A percentile compares a stretch with the other conserved stretches of the same genome.
These are phyloP conservation scores for Viola pubescens DNA, from an alignment of 441 rosid genomes.

Conservation along the genomic window DNA sequence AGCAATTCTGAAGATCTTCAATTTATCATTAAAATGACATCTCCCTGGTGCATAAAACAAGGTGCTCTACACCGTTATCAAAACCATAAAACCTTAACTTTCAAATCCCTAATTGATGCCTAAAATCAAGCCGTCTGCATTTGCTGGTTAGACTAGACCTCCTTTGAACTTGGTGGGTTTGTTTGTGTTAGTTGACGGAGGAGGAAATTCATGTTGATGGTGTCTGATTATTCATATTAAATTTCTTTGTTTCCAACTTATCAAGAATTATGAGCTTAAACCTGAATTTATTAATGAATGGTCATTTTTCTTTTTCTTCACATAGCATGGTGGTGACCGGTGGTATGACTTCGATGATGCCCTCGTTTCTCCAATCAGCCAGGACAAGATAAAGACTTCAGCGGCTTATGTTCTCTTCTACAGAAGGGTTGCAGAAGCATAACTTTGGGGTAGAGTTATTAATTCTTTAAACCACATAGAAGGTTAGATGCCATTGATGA, in stretches of 20 bases:
- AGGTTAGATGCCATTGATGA: slow-evolving; percentile 20
- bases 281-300: not conserved
- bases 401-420: slow-evolving; percentile 97
- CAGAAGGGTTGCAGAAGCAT: slow-evolving; percentile 63
- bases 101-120: not conserved
- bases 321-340: slow-evolving; percentile 82
- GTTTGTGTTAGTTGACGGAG: not conserved
- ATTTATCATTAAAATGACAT: too few species aligned
- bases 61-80: too few species aligned
- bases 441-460: slow-evolving; percentile 17
- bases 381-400: slow-evolving; percentile 81
- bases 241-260: not conserved
- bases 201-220: too few species aligned
- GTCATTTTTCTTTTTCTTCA: slow-evolving; percentile 1
- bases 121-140: not conserved
- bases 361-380: slow-evolving; percentile 57
- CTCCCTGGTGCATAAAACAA: too few species aligned
- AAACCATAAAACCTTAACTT: not conserved
- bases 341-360: slow-evolving; percentile 97
- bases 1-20: too few species aligned
- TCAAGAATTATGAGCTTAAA: not conserved
- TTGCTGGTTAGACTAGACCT: too few species aligned
- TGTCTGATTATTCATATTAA: not conserved
- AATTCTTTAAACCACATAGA: slow-evolving; percentile 9
- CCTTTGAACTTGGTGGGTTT: not conserved